Evolutionary conservation across 768 basidiomycete species (phyloP).

Genomic region (Serendipita sp.): DNA sequence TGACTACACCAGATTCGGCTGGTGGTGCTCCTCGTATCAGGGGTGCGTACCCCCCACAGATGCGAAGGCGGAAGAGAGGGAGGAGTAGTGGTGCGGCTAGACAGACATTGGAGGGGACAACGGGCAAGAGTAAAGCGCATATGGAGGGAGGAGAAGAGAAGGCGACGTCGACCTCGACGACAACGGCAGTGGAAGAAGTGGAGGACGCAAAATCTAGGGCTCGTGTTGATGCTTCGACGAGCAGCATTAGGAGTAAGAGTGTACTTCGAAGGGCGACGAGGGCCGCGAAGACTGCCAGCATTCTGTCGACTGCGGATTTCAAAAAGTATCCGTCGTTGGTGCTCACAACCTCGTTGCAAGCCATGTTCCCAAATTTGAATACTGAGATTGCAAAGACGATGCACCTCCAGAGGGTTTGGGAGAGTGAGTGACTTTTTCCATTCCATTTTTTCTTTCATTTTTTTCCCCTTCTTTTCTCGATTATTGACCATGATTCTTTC

Average conservation of each 20-base stretch:
- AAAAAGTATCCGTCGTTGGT: not conserved
- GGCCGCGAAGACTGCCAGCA: not conserved
- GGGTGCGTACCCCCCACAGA: not conserved
- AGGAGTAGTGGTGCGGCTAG: not conserved
- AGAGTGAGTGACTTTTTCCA: not conserved
- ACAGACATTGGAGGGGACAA: not conserved
- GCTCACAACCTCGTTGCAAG: not conserved
- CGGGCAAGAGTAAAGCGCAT: not conserved
- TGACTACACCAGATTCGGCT: no score
- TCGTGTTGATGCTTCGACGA: no score
- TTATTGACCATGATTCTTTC: not conserved
- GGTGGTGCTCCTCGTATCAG: not conserved
- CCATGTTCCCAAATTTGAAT: conserved; percentile 4
- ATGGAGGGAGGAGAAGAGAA: no score
- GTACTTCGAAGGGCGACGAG: not conserved
- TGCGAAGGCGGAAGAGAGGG: not conserved
- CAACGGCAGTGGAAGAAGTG: no score
- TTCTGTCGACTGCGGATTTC: not conserved
- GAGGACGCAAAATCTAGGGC: no score
- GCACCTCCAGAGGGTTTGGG: not conserved
- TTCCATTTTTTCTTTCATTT: no score
- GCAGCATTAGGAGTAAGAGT: no score
- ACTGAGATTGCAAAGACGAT: not conserved
- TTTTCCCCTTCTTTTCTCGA: no score
- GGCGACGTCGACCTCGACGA: no score